phyloP scores from a whole-genome alignment of 2,329 filamentous ascomycete species.

The Orbilia javanica region DNA sequence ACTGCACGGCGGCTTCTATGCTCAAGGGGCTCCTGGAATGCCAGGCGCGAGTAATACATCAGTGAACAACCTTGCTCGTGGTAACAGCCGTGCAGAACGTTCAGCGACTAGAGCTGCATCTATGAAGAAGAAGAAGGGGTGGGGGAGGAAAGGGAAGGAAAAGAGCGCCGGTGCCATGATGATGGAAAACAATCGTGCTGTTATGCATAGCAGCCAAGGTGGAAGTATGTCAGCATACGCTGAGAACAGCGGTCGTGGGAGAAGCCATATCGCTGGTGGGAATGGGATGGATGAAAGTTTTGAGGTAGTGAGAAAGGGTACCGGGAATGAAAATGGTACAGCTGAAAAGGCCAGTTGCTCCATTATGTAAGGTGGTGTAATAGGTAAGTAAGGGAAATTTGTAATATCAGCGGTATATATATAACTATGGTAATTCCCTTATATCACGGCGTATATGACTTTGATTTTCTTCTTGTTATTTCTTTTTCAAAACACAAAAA shows the following conservation, averaged over 20 bases:
- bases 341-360: constrained; percentile 37
- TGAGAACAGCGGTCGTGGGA: not conserved
- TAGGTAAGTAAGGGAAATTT: not conserved
- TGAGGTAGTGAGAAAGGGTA: constrained; percentile 43
- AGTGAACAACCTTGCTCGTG: constrained; percentile 50
- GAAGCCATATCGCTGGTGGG: constrained; percentile 39
- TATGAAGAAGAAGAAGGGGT: constrained; percentile 59
- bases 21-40: constrained; percentile 13
- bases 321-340: constrained; percentile 25
- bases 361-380: constrained; percentile 29
- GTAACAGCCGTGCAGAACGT: constrained; percentile 59
- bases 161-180: constrained; percentile 37
- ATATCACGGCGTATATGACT: not conserved
- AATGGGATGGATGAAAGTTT: constrained; percentile 54
- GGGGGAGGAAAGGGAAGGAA: constrained; percentile 55
- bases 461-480: not conserved
- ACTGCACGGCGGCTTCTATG: constrained; percentile 49
- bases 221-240: not conserved
- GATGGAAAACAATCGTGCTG: constrained; percentile 38
- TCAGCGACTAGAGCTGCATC: constrained; percentile 60
- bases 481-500: not conserved
- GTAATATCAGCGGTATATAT: not conserved
- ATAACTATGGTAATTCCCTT: not conserved
- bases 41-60: constrained; percentile 52
- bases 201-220: not conserved